phyloP scores from a whole-genome alignment of 345 rosid species.

The Boechera stricta region DNA sequence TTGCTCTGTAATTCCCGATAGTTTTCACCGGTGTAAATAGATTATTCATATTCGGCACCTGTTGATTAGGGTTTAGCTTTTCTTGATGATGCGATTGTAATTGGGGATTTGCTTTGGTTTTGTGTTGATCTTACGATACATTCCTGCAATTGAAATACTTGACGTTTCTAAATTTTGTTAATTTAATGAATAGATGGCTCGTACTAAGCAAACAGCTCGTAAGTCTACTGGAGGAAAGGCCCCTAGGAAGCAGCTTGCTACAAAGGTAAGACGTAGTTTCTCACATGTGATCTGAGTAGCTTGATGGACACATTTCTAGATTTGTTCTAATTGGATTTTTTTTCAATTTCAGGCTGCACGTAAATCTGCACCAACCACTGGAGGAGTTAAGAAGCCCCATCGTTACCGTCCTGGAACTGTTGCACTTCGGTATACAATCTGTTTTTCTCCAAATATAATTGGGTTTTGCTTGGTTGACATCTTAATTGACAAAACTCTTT shows the following conservation, averaged over 20 bases:
- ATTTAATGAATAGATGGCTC: conserved; percentile 35
- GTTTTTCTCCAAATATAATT: too few relatives aligned
- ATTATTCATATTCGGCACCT: background rate
- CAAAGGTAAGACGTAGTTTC: conserved; percentile 54
- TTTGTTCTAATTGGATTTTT: background rate
- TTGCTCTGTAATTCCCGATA: background rate
- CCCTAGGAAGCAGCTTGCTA: conserved; percentile 95
- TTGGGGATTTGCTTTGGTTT: background rate
- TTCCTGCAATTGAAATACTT: background rate
- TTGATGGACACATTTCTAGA: background rate
- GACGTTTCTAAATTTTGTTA: background rate
- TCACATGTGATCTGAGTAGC: background rate
- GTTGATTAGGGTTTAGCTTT: conserved; percentile 14
- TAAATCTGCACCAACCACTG: conserved; percentile 95
- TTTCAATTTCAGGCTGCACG: conserved; percentile 71
- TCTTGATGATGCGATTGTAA: background rate
- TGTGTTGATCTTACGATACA: background rate
- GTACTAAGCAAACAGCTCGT: conserved; percentile 95
- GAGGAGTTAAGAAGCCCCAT: conserved; percentile 94
- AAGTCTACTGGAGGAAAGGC: conserved; percentile 98
- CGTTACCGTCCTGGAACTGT: conserved; percentile 96
- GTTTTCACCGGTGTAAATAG: background rate
- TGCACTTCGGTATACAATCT: conserved; percentile 70
- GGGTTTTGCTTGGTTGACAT: background rate
- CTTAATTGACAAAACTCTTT: background rate